A percentile compares a stretch with the other conserved stretches of the same genome.
Conservation (phyloP, 345 rosid species). For the Clarkia xantiana region DNA sequence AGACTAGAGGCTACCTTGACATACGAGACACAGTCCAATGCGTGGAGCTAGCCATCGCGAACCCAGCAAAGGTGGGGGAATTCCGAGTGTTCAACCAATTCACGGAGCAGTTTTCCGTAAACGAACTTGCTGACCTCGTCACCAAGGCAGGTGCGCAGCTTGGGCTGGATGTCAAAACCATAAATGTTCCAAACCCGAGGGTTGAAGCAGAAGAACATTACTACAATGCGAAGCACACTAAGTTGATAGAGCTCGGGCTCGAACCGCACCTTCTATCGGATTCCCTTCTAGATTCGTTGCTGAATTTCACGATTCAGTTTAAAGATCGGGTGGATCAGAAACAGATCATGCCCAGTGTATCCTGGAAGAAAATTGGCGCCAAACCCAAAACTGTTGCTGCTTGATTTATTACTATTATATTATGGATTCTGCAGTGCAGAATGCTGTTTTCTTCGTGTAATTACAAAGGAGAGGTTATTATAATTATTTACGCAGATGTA, state of each 20-base stretch:
- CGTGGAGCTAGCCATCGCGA: constrained; percentile 83
- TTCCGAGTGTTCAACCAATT: constrained; percentile 89
- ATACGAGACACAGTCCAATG: constrained; percentile 95
- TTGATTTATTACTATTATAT: too few relatives aligned
- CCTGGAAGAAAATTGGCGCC: constrained; percentile 81
- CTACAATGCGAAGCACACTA: constrained; percentile 94
- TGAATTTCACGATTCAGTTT: constrained; percentile 65
- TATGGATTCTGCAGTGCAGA: too few relatives aligned
- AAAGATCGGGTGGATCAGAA: constrained; percentile 70
- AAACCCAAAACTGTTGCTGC: constrained; percentile 60
- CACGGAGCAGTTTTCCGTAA: constrained; percentile 91
- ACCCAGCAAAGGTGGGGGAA: constrained; percentile 77
- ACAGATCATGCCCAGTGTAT: constrained; percentile 91
- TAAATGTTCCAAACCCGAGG: constrained; percentile 80
- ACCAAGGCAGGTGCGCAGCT: constrained; percentile 78
- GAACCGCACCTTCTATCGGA: constrained; percentile 80
- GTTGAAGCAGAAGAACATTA: constrained; percentile 99
- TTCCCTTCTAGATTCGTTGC: constrained; percentile 84
- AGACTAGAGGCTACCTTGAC: constrained; percentile 99
- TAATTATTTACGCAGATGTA: too few relatives aligned
- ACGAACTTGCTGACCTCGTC: constrained; percentile 73
- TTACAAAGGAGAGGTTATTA: too few relatives aligned
- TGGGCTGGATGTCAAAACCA: constrained; percentile 60
- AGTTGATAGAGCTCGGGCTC: constrained; percentile 88
- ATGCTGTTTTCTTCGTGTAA: too few relatives aligned